A percentile compares a stretch with the other conserved stretches of the same genome.
Evolutionary conservation across 2,329 filamentous ascomycete species (phyloP).

Genomic region (Colletotrichum theobromicola): DNA sequence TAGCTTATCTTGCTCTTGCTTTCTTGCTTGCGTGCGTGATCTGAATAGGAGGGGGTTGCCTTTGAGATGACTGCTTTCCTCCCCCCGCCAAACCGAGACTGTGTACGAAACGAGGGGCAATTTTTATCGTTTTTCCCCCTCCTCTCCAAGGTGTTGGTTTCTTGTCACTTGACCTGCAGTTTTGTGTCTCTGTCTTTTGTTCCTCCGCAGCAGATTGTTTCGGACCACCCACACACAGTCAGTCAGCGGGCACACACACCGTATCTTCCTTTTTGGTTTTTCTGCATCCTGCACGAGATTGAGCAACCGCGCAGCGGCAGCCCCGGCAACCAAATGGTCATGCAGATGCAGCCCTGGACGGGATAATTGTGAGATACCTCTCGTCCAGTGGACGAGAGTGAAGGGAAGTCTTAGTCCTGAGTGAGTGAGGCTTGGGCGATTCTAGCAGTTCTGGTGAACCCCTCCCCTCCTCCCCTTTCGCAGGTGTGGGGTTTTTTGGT

Average conservation of each 20-base stretch:
- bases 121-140: neutral
- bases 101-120: neutral
- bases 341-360: neutral
- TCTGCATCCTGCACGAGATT: neutral
- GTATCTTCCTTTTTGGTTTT: neutral
- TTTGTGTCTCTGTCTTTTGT: neutral
- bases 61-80: neutral
- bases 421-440: neutral
- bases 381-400: neutral
- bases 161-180: neutral
- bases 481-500: neutral
- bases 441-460: neutral
- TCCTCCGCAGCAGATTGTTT: neutral
- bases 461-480: neutral
- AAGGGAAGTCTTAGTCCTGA: neutral
- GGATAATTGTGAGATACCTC: neutral
- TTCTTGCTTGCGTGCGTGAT: neutral
- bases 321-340: conserved; percentile 4
- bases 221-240: neutral
- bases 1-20: neutral
- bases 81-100: neutral
- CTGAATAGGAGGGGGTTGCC: neutral
- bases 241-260: neutral
- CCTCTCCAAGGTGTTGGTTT: neutral
- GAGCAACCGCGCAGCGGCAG: neutral